Percentiles rank a stretch among this genome's conserved stretches.
Conservation (phyloP, 169 alveolate genomes). For the Eimeria zaria region DNA sequence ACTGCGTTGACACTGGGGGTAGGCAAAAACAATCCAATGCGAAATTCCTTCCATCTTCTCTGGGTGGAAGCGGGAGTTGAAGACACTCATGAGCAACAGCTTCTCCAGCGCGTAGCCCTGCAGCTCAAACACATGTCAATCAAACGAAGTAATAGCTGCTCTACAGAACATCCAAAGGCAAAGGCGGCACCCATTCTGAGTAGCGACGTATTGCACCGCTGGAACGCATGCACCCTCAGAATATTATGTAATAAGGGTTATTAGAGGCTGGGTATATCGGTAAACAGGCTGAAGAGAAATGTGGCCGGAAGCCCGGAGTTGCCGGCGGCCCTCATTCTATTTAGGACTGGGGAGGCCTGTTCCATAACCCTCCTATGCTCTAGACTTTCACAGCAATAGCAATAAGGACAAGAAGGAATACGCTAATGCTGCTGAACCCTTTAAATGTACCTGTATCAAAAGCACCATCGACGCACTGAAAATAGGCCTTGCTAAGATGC, state of each 20-base stretch:
- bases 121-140: background rate
- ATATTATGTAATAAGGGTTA: background rate
- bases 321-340: background rate
- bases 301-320: background rate
- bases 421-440: background rate
- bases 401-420: background rate
- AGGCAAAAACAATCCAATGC: slow-evolving; percentile 77
- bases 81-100: slow-evolving; percentile 84
- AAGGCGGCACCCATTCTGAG: background rate
- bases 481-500: slow-evolving; percentile 84
- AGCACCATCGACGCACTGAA: slow-evolving; percentile 85
- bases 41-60: slow-evolving; percentile 76
- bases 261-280: background rate
- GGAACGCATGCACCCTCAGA: background rate
- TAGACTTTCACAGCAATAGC: background rate
- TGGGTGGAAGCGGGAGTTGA: slow-evolving; percentile 83
- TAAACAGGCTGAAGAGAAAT: background rate
- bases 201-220: background rate
- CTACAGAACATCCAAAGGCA: background rate
- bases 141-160: background rate
- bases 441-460: slow-evolving; percentile 70
- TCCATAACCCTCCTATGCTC: background rate
- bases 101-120: slow-evolving; percentile 84
- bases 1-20: slow-evolving; percentile 29
- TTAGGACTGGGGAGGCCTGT: background rate